Base-by-base conservation (phyloP, 208 protist species). In the Crithidia fasciculata region DNA sequence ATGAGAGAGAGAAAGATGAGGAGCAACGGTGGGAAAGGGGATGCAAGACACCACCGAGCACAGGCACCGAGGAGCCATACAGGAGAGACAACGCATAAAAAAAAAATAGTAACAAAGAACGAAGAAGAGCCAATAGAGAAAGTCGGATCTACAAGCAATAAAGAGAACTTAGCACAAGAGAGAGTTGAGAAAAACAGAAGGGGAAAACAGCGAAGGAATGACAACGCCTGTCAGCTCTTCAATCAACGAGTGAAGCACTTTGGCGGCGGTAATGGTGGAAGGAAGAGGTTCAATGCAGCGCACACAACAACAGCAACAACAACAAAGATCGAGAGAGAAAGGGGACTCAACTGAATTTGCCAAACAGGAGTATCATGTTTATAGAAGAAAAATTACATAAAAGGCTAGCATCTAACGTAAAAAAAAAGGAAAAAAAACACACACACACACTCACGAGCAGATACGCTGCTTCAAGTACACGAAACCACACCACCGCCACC, bases 21-120 rank as follows among this genome's bases (percentile, higher is more conserved):
- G 28, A 28, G 28, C 28, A 28, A 28, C 28, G 28, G 28, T 28
- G 28, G 28, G 28, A 28, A 28, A 28, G 28, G 28, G 28, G 28
- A 28, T 28, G 28, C 28, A 28, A 28, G 28, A 28, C 28, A 28
- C 28, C 28, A 28, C 28, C 28, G 28, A 28, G 28, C 28, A 28
- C 28, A 28, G 28, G 28, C 28, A 28, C 28, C 0, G 28, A 28
- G 28, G 28, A 28, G 28, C 28, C 28, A 28, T 28, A 28, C 28
- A 28, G 28, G 28, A 28, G 28, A 28, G 28, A 28, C 5, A 2
- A 12, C 28, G 15, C 6, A 54, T 37, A 60, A 54, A 53, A 12
- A 44, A 60, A 56, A 50, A 66, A 56, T 3, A 81, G 28, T 57
- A 18, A 81, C 49, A 64, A 19, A 70, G 49, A 76, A 37, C 65